Evolutionary conservation across 306 rosid genomes (phyloP).

Genomic region (Quercus alba): DNA sequence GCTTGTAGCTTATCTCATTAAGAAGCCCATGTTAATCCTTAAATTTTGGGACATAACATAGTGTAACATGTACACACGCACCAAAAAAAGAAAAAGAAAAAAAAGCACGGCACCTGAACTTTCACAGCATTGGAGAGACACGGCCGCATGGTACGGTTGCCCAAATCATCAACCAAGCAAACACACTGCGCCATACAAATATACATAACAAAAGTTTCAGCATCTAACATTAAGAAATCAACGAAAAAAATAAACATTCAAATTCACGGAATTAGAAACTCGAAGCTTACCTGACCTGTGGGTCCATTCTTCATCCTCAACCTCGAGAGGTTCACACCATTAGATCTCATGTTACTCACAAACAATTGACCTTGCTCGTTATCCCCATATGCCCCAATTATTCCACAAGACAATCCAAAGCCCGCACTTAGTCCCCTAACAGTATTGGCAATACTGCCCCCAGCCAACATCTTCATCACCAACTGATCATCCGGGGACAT

Average conservation of each 20-base stretch:
- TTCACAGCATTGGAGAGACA: conserved; percentile 86
- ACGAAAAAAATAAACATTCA: neutral
- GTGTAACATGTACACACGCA: neutral
- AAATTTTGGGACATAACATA: neutral
- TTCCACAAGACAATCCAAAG: conserved; percentile 71
- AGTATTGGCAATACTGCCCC: conserved; percentile 93
- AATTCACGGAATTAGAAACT: neutral
- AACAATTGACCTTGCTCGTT: conserved; percentile 80
- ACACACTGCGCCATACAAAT: conserved; percentile 62
- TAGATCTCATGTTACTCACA: conserved; percentile 66
- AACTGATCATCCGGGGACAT: conserved; percentile 21
- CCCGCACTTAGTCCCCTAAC: conserved; percentile 75
- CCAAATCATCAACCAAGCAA: conserved; percentile 84
- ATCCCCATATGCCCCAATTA: conserved; percentile 84
- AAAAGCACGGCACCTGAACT: conserved; percentile 53
- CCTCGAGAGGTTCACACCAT: conserved; percentile 68
- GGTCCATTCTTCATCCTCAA: conserved; percentile 68
- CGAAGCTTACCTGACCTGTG: conserved; percentile 76
- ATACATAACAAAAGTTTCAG: conserved; percentile 17
- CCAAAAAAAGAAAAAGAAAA: neutral
- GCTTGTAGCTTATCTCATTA: neutral
- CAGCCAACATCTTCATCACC: conserved; percentile 67
- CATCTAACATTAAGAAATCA: neutral
- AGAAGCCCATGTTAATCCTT: neutral
- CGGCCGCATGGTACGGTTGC: conserved; percentile 96